phyloP scores from a whole-genome alignment of 2,329 filamentous ascomycete species.

The Pezicula radicicola region DNA sequence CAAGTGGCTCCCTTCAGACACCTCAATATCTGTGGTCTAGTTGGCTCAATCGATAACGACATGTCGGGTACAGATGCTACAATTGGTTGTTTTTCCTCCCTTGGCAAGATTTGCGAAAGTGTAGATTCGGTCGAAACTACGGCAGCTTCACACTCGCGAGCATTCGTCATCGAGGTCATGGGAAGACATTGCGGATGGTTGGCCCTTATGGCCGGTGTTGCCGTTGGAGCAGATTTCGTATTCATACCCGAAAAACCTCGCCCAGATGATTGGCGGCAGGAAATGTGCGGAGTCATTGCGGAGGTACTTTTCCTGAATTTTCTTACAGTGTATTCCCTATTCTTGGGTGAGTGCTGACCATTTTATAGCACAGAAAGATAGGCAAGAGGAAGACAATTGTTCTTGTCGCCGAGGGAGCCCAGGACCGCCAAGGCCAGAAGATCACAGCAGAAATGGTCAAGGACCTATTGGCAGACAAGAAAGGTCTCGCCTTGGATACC shows the following conservation, averaged over 20 bases:
- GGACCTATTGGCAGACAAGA: constrained; percentile 75
- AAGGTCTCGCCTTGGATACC: constrained; percentile 81
- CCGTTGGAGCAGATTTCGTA: constrained; percentile 91
- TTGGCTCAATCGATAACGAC: constrained; percentile 98
- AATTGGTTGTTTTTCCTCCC: constrained; percentile 92
- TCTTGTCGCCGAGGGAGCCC: constrained; percentile 93
- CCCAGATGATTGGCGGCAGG: constrained; percentile 79
- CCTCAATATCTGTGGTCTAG: constrained; percentile 93
- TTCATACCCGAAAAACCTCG: constrained; percentile 96
- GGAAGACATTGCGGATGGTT: constrained; percentile 97
- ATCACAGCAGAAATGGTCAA: constrained; percentile 82
- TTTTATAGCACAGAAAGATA: constrained; percentile 69
- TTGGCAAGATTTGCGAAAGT: constrained; percentile 89
- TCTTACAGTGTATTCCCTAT: not conserved
- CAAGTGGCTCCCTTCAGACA: constrained; percentile 76
- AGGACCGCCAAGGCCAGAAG: constrained; percentile 78
- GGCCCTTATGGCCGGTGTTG: constrained; percentile 92
- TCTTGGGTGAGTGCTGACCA: constrained; percentile 15
- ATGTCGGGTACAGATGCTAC: constrained; percentile 96
- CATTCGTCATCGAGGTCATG: constrained; percentile 99
- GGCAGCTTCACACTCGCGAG: constrained; percentile 87
- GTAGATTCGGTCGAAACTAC: constrained; percentile 97
- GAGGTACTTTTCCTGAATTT: constrained; percentile 46
- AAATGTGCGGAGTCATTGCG: constrained; percentile 78
- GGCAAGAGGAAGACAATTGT: constrained; percentile 98